Evolutionary conservation across 768 basidiomycete species (phyloP).

Genomic region (Pulveroboletus sp.): DNA sequence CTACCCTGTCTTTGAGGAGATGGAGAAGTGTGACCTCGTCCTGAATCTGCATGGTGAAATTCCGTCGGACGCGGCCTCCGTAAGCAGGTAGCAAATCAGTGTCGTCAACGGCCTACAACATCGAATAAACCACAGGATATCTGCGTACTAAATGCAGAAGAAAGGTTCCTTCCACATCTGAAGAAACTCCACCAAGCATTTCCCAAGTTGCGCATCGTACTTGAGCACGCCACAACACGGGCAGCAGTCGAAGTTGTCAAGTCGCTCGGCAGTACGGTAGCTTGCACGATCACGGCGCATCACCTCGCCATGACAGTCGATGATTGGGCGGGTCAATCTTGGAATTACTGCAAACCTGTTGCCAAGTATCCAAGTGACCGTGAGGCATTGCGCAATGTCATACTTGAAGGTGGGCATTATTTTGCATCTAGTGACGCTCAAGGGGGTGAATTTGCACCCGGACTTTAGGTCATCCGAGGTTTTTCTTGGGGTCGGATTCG

Average conservation of each 20-base stretch:
- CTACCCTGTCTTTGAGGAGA: conserved; percentile 88
- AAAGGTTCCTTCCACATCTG: conserved; percentile 83
- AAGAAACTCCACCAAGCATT: conserved; percentile 75
- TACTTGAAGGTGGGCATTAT: conserved; percentile 57
- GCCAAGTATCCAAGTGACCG: conserved; percentile 95
- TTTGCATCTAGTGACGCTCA: neutral
- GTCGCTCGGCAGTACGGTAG: conserved; percentile 74
- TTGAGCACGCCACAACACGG: conserved; percentile 94
- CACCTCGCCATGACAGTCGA: conserved; percentile 93
- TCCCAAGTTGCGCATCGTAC: conserved; percentile 87
- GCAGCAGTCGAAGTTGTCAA: conserved; percentile 87
- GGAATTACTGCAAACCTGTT: conserved; percentile 97
- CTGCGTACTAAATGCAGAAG: conserved; percentile 91
- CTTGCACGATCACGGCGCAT: conserved; percentile 95
- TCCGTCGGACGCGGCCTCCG: conserved; percentile 69
- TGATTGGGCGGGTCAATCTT: conserved; percentile 93
- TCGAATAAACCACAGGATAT: conserved; percentile 53
- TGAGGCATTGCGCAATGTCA: conserved; percentile 69
- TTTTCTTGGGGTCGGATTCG: conserved; percentile 96
- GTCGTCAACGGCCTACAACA: neutral
- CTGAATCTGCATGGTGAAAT: conserved; percentile 97
- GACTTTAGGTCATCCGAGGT: conserved; percentile 75
- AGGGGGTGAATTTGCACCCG: neutral
- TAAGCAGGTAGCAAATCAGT: conserved; percentile 30
- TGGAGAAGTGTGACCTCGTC: conserved; percentile 92